phyloP scores from a whole-genome alignment of 2,329 filamentous ascomycete species.

The Ilyonectria destructans region DNA sequence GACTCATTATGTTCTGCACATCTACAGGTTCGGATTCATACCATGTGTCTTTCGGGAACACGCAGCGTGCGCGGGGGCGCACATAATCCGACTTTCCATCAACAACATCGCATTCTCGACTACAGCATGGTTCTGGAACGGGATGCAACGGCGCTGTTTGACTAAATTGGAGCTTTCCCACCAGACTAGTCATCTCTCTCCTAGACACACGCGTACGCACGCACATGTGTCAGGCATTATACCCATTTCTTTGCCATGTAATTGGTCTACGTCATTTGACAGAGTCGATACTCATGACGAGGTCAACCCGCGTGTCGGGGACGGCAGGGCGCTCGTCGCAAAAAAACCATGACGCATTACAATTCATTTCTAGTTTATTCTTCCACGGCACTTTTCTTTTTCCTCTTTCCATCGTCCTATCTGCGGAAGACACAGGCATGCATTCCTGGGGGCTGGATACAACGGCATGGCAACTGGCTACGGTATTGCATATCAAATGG shows the following conservation, averaged over 20 bases:
- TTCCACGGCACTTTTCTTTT: conserved; percentile 1
- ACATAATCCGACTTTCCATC: neutral
- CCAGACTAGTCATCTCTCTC: neutral
- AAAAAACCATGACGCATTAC: neutral
- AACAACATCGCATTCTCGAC: neutral
- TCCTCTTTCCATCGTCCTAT: neutral
- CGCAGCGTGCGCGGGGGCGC: neutral
- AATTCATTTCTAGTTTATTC: conserved; percentile 5
- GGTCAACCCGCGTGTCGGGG: neutral
- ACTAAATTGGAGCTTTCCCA: neutral
- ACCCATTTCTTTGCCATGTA: conserved; percentile 17
- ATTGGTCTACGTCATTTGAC: conserved; percentile 5
- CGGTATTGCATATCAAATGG: conserved; percentile 26
- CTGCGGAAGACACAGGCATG: conserved; percentile 3
- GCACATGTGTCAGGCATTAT: conserved; percentile 20
- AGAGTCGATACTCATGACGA: conserved; percentile 6
- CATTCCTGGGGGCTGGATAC: conserved; percentile 12
- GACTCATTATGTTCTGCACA: neutral
- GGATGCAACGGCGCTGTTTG: neutral
- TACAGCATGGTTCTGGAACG: neutral
- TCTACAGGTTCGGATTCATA: neutral
- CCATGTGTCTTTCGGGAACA: neutral
- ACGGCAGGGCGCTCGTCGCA: neutral
- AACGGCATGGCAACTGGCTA: conserved; percentile 17
- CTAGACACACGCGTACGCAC: conserved; percentile 10